Conservation (phyloP, 768 basidiomycete species). For the Albatrellus ellisii region DNA sequence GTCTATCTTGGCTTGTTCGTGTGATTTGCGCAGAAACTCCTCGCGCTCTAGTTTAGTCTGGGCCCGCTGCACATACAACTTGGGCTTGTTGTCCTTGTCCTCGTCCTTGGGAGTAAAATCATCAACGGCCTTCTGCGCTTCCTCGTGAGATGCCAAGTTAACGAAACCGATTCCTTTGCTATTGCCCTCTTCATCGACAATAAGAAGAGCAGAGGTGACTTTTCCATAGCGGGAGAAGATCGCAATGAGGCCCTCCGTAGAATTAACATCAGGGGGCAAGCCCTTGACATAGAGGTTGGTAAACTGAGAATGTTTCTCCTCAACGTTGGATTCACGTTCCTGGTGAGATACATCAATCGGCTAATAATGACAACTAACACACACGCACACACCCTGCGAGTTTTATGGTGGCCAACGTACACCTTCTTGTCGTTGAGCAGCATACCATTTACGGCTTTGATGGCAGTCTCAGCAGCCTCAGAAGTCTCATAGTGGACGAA, state of each 20-base stretch:
- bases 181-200: slow-evolving; percentile 76
- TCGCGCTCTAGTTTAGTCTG: slow-evolving; percentile 99
- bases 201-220: slow-evolving; percentile 83
- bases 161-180: slow-evolving; percentile 98
- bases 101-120: slow-evolving; percentile 81
- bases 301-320: slow-evolving; percentile 94
- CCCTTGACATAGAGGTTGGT: slow-evolving; percentile 99
- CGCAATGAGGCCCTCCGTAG: slow-evolving; percentile 77
- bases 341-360: slow-evolving; percentile 17
- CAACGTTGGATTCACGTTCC: slow-evolving; percentile 97
- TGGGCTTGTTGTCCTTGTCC: slow-evolving; percentile 72
- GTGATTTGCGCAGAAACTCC: slow-evolving; percentile 85
- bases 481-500: slow-evolving; percentile 99
- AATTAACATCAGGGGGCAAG: slow-evolving; percentile 69
- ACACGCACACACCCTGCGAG: slow-evolving; percentile 63
- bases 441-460: slow-evolving; percentile 99
- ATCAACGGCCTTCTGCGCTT: slow-evolving; percentile 85
- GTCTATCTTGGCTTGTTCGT: slow-evolving; percentile 95
- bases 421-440: slow-evolving; percentile 99
- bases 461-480: slow-evolving; percentile 90
- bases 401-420: slow-evolving; percentile 94
- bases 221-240: slow-evolving; percentile 68
- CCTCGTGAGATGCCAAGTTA: slow-evolving; percentile 89
- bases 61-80: slow-evolving; percentile 90
- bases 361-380: neutral